These are phyloP conservation scores for Fusarium haematococcum DNA, from an alignment of 2,329 filamentous ascomycete genomes.

Conservation along the genomic window DNA sequence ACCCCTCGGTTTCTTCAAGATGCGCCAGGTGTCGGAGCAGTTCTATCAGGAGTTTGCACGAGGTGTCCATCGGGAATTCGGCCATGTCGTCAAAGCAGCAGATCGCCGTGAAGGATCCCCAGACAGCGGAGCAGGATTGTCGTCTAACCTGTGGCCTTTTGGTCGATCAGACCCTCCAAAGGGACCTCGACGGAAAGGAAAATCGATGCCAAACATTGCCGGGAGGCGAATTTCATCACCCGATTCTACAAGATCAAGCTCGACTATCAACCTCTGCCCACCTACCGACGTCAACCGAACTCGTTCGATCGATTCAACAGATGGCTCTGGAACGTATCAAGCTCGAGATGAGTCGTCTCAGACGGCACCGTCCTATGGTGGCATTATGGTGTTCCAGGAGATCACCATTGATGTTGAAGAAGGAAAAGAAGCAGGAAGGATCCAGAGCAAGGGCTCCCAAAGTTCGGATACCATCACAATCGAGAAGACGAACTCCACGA, in stretches of 20 bases:
- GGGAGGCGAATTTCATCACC: slow-evolving; percentile 27
- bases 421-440: slow-evolving; percentile 13
- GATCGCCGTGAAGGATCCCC: slow-evolving; percentile 10
- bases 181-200: slow-evolving; percentile 4
- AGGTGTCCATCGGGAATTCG: slow-evolving; percentile 71
- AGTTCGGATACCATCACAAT: slow-evolving; percentile 13
- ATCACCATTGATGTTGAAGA: slow-evolving; percentile 64
- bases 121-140: slow-evolving; percentile 3
- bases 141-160: slow-evolving; percentile 30
- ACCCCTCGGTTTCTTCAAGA: slow-evolving; percentile 73
- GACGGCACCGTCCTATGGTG: slow-evolving; percentile 52
- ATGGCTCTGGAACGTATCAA: slow-evolving; percentile 30
- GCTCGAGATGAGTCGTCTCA: slow-evolving; percentile 41
- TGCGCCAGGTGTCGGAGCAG: slow-evolving; percentile 72
- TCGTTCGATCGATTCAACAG: slow-evolving; percentile 31
- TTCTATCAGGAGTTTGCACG: slow-evolving; percentile 71
- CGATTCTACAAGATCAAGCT: slow-evolving; percentile 36
- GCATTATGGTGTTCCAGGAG: slow-evolving; percentile 73
- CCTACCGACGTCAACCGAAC: slow-evolving; percentile 21
- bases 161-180: slow-evolving; percentile 15
- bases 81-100: slow-evolving; percentile 55
- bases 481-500: slow-evolving; percentile 16
- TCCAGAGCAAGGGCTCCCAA: slow-evolving; percentile 12
- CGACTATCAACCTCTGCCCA: slow-evolving; percentile 43
- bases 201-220: slow-evolving; percentile 8